Percentiles rank a stretch among this genome's conserved stretches.
Evolutionary conservation across 108 stramenopile species (phyloP).

Genomic region (Chaetoceros muelleri): DNA sequence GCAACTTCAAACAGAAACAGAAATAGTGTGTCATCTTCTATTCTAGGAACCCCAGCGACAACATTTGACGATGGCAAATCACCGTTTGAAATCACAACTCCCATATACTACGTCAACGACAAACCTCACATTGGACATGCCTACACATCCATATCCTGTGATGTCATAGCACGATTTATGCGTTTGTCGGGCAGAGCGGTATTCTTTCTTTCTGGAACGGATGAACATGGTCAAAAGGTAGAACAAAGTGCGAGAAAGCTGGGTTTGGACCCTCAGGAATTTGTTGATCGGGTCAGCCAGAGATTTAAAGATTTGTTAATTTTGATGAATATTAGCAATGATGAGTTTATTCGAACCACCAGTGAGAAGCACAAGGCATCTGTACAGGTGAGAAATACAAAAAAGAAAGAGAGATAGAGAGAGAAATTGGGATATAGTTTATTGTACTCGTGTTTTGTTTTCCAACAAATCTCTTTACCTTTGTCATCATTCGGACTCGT

Average conservation of each 20-base stretch:
- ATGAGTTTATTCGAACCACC: constrained; percentile 92
- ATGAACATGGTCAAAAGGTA: constrained; percentile 98
- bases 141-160: constrained; percentile 93
- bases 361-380: constrained; percentile 67
- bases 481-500: constrained; percentile 2
- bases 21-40: no score
- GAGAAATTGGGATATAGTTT: no score
- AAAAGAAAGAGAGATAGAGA: constrained; percentile 8
- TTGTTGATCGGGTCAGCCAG: constrained; percentile 69
- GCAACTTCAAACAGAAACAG: no score
- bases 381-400: constrained; percentile 44
- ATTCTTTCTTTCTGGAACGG: constrained; percentile 92
- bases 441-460: background rate
- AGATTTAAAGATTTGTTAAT: constrained; percentile 76
- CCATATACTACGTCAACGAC: constrained; percentile 98
- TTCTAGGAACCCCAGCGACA: constrained; percentile 32
- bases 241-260: constrained; percentile 68
- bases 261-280: constrained; percentile 68
- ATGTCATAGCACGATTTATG: constrained; percentile 93
- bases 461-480: background rate
- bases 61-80: constrained; percentile 59
- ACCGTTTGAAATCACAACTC: constrained; percentile 93
- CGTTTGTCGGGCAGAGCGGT: constrained; percentile 82
- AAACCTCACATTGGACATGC: constrained; percentile 99
- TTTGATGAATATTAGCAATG: constrained; percentile 70